Evolutionary conservation across 2,329 filamentous ascomycete species (phyloP), one percentile per base, ranked within the genome.

Genomic region (Phialophora chinensis): DNA sequence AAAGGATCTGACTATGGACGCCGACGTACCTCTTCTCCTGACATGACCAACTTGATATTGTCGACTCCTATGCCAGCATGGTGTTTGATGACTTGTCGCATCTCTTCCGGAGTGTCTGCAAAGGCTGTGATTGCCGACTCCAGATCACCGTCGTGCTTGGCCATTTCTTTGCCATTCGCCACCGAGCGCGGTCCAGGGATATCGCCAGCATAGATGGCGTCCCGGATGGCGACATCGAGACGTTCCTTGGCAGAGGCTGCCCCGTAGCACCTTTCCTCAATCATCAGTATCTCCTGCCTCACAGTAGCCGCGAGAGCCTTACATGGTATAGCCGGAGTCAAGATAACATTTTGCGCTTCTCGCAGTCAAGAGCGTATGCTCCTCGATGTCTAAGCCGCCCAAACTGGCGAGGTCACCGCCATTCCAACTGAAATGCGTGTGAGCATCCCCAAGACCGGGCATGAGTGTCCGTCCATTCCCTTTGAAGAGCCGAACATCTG

Each of bases 271-370:
- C 75, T 77, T 33, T 38, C 29, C n/a, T 14, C 31, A 20, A 47
- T 50, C 8, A 31, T 57, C 47, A 53, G 54, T 38, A 60, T 50
- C 25, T 33, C 25, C 44, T 20, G 35, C 14, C 10, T 27, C 7
- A 20, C 27, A 27, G 54, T 20, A 14, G 25, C n/a, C 20, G n/a
- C 25, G 23, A 14, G 14, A 11, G 20, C n/a, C 72, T 38, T 69
- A 76, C 81, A 83, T 83, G 0, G 82, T 84, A 71, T 84, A 84
- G 0, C 82, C 83, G 3, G 78, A 82, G 69, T 85, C 82, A 7
- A 84, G 72, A 66, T 80, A 84, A 53, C 75, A 79, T 69, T 79
- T 75, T 0, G 83, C 83, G 35, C 74, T 77, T 33, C 76, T 74
- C 3, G 79, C 79, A 0, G 82, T 83, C 4, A 81, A 68, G 0